These are phyloP conservation scores for Saccharomyces hybrid DNA, from an alignment of 1,139 yeast genomes.

Conservation along the genomic window DNA sequence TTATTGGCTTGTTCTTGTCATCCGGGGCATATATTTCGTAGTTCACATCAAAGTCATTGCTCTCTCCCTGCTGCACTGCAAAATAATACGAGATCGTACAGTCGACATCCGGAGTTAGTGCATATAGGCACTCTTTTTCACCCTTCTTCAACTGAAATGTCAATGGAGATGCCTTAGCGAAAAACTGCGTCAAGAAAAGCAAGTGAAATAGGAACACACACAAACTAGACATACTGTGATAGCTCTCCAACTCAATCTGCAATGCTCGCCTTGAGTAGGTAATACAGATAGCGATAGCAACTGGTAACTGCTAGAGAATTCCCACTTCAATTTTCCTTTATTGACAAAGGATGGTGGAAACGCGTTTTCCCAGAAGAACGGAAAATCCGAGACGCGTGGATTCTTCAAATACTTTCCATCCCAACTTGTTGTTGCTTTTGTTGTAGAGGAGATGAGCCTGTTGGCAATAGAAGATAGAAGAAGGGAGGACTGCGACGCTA, in stretches of 20 bases:
- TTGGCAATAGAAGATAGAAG: too few species aligned
- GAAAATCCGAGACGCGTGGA: too few species aligned
- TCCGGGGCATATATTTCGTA: constrained; percentile 67
- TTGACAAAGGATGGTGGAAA: too few species aligned
- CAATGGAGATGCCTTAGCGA: constrained; percentile 38
- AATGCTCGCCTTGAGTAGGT: background rate
- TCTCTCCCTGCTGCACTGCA: constrained; percentile 88
- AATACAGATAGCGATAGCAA: too few species aligned
- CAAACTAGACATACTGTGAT: background rate
- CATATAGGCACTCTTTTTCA: constrained; percentile 70
- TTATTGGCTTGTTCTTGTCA: constrained; percentile 41
- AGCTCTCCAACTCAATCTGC: too few species aligned
- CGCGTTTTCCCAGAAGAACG: too few species aligned
- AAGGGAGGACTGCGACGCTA: too few species aligned
- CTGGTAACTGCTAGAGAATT: background rate
- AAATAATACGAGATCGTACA: constrained; percentile 73
- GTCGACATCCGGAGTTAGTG: constrained; percentile 56
- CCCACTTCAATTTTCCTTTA: too few species aligned
- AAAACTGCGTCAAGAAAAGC: background rate
- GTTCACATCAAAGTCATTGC: constrained; percentile 63
- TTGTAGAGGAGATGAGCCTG: too few species aligned
- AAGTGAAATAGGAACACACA: background rate
- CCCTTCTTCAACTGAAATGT: constrained; percentile 76
- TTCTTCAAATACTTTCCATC: too few species aligned
- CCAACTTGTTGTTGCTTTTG: too few species aligned